Base-by-base conservation (phyloP, 805 yeast genomes). In the Dipodascopsis uninucleata region DNA sequence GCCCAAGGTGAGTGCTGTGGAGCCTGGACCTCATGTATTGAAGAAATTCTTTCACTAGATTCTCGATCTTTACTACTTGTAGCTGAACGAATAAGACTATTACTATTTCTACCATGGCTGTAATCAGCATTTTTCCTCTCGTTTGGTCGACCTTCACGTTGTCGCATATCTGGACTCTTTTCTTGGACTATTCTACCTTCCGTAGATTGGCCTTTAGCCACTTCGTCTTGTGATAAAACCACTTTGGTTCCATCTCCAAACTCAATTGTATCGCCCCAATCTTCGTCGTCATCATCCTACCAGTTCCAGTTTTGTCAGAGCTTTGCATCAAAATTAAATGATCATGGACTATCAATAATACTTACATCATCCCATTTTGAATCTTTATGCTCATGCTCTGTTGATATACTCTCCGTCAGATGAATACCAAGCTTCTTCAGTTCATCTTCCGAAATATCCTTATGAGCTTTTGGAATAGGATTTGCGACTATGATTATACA, bases 211-310 rank as follows among this genome's bases (percentile, higher is more conserved):
- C n/a, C n/a, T n/a, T n/a, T n/a, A n/a, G n/a, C n/a, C n/a, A 9
- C 23, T 7, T 42, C 31, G 10, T 47, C 55, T 21, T 49, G 57
- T 8, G 45, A 28, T 9, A 55, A 37, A 18, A 55, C 57, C 21
- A 55, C 57, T 44, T 55, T 55, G 3, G 59, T 55, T 9, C 59
- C 59, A 26, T 55, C 59, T 5, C 53, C 59, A 39, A 55, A 55
- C 31, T 55, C 58, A 20, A 55, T 45, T 5, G 59, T 55, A 23
- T 55, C 57, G 26, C 60, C 64, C 56, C 53, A 53, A 31, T 59
- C 64, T 40, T 58, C 66, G 37, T 66, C 71, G 37, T 66, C 71
- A 34, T 65, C 69, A 29, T 64, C 65, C 36, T 61, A 29, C 25
- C 7, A 3, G 28, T 40, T 18, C 9, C 31, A 16, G 6, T 8